A percentile compares a stretch with the other conserved stretches of the same genome.
phyloP scores from a whole-genome alignment of 2,329 filamentous ascomycete genomes.

The Fusarium agapanthi region DNA sequence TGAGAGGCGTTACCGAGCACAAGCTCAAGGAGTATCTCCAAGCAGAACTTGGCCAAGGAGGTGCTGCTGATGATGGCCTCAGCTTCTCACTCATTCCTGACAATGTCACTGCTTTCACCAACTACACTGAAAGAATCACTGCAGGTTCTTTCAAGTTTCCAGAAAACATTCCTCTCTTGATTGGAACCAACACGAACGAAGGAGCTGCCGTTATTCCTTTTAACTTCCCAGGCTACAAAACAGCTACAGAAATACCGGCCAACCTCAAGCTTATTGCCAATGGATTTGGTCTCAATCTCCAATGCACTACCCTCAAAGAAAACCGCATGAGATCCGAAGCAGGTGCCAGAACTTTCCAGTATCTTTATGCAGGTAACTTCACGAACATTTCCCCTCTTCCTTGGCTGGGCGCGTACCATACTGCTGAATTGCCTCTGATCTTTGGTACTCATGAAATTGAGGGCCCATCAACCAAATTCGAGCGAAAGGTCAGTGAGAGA shows the following conservation, averaged over 20 bases:
- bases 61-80: conserved; percentile 26
- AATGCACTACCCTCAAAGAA: conserved; percentile 30
- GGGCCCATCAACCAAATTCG: conserved; percentile 14
- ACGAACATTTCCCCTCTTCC: conserved; percentile 31
- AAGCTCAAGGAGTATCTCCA: conserved; percentile 22
- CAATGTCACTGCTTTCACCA: conserved; percentile 18
- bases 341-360: conserved; percentile 28
- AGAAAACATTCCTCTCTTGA: conserved; percentile 1
- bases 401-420: conserved; percentile 31
- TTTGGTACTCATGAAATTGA: conserved; percentile 19
- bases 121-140: conserved; percentile 11
- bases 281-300: conserved; percentile 12
- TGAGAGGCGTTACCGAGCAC: conserved; percentile 5
- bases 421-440: conserved; percentile 26
- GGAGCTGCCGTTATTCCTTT: conserved; percentile 27
- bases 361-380: conserved; percentile 32
- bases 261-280: background rate
- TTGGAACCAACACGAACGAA: conserved; percentile 31
- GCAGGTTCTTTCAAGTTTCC: background rate
- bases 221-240: conserved; percentile 16
- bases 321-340: conserved; percentile 1
- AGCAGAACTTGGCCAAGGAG: conserved; percentile 12
- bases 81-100: conserved; percentile 11
- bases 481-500: conserved; percentile 10
- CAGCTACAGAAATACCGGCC: conserved; percentile 15